Percentiles rank a stretch among this genome's conserved stretches.
These are phyloP conservation scores for Paspalum notatum DNA, from an alignment of 176 grass and related monocot genomes.

Conservation along the genomic window DNA sequence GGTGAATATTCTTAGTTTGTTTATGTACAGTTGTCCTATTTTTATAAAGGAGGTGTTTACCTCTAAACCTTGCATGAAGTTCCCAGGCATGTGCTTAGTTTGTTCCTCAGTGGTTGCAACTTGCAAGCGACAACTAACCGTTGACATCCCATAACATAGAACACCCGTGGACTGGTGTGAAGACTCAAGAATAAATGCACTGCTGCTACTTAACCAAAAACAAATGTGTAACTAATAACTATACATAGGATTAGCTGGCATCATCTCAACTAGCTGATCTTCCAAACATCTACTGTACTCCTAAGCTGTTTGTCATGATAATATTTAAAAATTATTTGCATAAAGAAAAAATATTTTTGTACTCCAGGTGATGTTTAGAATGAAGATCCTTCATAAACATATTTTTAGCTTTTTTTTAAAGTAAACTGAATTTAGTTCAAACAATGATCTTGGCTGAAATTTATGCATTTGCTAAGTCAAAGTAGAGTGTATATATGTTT, in stretches of 20 bases:
- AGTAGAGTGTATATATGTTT: slow-evolving; percentile 25
- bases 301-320: slow-evolving; percentile 2
- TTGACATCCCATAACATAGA: background rate
- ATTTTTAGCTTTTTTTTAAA: background rate
- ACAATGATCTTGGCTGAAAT: slow-evolving; percentile 16
- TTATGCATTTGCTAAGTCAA: background rate
- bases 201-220: background rate
- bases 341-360: slow-evolving; percentile 8
- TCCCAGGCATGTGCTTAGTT: background rate
- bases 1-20: background rate
- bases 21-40: background rate
- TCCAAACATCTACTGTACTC: slow-evolving; percentile 2
- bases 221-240: background rate
- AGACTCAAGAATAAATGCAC: background rate
- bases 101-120: slow-evolving; percentile 7
- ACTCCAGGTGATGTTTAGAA: background rate
- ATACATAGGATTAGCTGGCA: background rate
- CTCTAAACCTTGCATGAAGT: slow-evolving; percentile 26
- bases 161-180: background rate
- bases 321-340: background rate
- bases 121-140: background rate
- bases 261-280: background rate
- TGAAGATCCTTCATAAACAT: background rate
- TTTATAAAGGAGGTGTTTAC: slow-evolving; percentile 7
- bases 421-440: background rate